Evolutionary conservation across 176 grass and related monocot genomes (phyloP), one percentile per base, ranked within the genome.

Genomic region (Thalia dealbata): DNA sequence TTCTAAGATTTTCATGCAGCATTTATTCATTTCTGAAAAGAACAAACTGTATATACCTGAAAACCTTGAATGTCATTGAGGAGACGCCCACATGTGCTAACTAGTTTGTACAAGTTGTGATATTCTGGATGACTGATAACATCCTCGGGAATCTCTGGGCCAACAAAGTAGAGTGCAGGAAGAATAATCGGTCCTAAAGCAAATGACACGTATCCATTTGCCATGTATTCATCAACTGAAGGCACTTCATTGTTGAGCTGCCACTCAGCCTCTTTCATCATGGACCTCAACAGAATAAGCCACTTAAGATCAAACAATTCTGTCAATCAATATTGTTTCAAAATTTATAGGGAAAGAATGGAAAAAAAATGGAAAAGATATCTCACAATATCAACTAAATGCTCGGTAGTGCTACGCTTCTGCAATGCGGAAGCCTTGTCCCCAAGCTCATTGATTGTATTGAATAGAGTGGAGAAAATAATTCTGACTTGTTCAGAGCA

Each of bases 251-350:
- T 68, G 78, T 26, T 78, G 11, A 68, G 54, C 25, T 30, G 1
- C 88, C 91, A 91, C 21, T 84, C 78, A 45, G 79, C 81, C 56
- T 96, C 86, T 5, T 35, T 83, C 86, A 89, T 92, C 92, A 85
- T 85, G 15, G 82, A 91, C 58, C 76, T 85, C 52, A 91, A 24
- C 64, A 84, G 24, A 52, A 72, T 71, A 43, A 84, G 46, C 92
- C 92, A 96, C 88, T 96, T 27, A 46, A 72, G 7, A 55, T 45
- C 22, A 22, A 32, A 41, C 10, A 21, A 80, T 19, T 6, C 41
- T n/a, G n/a, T n/a, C n/a, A n/a, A 12, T 65, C 18, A 72, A 42
- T 75, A 1, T 25, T 66, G 27, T 30, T 24, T 64, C 3, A 64
- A 29, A 29, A 10, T 18, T 52, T 2, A 21, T 5, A 15, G 13